Evolutionary conservation across 805 yeast species (phyloP).

Genomic region (Candida xyloterini): DNA sequence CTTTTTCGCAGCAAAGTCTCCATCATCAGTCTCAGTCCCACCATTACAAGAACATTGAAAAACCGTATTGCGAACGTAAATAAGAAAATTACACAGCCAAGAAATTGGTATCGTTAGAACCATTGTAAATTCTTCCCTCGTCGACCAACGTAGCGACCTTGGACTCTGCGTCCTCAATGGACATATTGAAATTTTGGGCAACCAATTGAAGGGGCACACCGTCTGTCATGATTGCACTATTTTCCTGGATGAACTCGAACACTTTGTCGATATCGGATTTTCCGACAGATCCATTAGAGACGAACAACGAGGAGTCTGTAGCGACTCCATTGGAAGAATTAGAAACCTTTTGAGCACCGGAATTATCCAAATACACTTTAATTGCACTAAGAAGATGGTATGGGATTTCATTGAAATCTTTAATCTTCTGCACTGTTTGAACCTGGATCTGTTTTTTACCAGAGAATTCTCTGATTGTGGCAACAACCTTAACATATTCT

Average conservation of each 20-base stretch:
- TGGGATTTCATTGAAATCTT: slow-evolving; percentile 63
- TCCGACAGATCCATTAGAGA: slow-evolving; percentile 37
- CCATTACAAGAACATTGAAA: neutral
- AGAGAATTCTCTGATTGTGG: slow-evolving; percentile 56
- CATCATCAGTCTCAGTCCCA: slow-evolving; percentile 14
- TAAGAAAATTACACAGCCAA: slow-evolving; percentile 43
- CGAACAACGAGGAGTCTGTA: slow-evolving; percentile 37
- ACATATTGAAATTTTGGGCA: slow-evolving; percentile 51
- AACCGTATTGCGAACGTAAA: slow-evolving; percentile 7
- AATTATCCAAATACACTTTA: slow-evolving; percentile 44
- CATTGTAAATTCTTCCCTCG: slow-evolving; percentile 65
- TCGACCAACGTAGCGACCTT: slow-evolving; percentile 57
- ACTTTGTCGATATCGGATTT: slow-evolving; percentile 41
- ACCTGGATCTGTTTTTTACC: slow-evolving; percentile 64
- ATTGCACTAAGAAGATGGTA: slow-evolving; percentile 68
- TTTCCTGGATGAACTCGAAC: slow-evolving; percentile 45
- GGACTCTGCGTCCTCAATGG: slow-evolving; percentile 46
- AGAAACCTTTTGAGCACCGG: slow-evolving; percentile 42
- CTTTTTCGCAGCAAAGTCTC: slow-evolving; percentile 42
- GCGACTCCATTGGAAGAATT: slow-evolving; percentile 23
- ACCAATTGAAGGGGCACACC: slow-evolving; percentile 71
- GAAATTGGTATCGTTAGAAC: slow-evolving; percentile 63
- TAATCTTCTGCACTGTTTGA: slow-evolving; percentile 54
- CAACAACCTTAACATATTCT: slow-evolving; percentile 59
- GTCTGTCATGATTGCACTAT: slow-evolving; percentile 60